phyloP scores from a whole-genome alignment of 805 yeast species.

The Kluyveromyces starmeri region DNA sequence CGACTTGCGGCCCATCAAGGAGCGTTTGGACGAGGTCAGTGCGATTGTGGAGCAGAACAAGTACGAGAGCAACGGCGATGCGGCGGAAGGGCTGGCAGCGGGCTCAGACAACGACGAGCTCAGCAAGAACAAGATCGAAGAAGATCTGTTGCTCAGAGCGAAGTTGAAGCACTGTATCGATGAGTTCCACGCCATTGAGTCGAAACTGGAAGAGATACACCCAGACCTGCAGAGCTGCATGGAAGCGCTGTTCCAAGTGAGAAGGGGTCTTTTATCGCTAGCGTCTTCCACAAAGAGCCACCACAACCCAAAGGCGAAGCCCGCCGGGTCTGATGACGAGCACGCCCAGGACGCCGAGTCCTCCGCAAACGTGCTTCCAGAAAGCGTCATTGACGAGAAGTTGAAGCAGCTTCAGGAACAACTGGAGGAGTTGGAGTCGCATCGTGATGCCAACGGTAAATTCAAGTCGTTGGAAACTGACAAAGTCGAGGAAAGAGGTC shows the following conservation, averaged over 20 bases:
- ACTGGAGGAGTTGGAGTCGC: constrained; percentile 36
- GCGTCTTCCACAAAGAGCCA: constrained; percentile 33
- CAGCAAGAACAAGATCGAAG: constrained; percentile 43
- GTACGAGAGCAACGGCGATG: constrained; percentile 10
- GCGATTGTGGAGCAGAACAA: constrained; percentile 44
- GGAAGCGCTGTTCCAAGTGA: constrained; percentile 51
- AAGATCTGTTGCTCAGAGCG: constrained; percentile 49
- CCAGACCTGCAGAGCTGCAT: constrained; percentile 42
- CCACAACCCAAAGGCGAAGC: no score
- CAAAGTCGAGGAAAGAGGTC: constrained; percentile 31
- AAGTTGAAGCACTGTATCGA: constrained; percentile 58
- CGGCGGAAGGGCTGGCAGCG: constrained; percentile 9
- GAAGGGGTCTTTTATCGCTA: constrained; percentile 51
- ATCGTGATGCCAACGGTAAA: constrained; percentile 49
- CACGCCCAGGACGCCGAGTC: constrained; percentile 2
- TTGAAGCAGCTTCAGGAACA: constrained; percentile 29
- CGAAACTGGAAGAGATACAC: constrained; percentile 44
- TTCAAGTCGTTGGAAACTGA: constrained; percentile 35
- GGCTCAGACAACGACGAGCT: constrained; percentile 21
- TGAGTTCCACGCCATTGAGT: constrained; percentile 48
- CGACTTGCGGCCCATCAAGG: constrained; percentile 71
- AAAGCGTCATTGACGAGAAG: constrained; percentile 23
- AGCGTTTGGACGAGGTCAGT: constrained; percentile 61
- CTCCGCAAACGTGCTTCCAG: constrained; percentile 11
- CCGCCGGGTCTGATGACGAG: no score